These are phyloP conservation scores for Cyclocybe cylindracea DNA, from an alignment of 768 basidiomycete genomes.

Conservation along the genomic window DNA sequence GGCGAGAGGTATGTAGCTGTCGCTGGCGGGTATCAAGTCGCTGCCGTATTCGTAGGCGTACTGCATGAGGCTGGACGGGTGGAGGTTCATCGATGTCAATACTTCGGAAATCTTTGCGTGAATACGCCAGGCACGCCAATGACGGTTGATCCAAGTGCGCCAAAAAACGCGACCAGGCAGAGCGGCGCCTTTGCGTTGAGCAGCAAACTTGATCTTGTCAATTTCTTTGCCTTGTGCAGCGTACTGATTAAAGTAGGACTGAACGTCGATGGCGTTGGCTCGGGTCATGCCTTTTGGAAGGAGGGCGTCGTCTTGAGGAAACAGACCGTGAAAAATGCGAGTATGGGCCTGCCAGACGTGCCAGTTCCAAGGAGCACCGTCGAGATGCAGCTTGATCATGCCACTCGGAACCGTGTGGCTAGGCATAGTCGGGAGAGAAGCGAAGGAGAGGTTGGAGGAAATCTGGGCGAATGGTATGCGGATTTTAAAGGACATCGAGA, in stretches of 20 bases:
- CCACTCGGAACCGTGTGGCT: conserved; percentile 5
- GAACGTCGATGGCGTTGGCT: conserved; percentile 5
- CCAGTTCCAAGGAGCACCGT: conserved; percentile 12
- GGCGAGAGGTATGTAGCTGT: not conserved
- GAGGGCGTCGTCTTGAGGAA: conserved; percentile 10
- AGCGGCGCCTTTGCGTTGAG: not conserved
- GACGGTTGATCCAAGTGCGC: conserved; percentile 4
- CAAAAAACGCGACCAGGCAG: conserved; percentile 15
- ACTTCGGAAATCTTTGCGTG: conserved; percentile 8
- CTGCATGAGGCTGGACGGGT: conserved; percentile 5
- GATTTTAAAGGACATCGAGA: too few species aligned
- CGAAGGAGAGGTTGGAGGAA: too few species aligned
- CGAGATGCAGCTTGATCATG: not conserved
- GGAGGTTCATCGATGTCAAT: conserved; percentile 1
- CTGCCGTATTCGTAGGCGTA: too few species aligned
- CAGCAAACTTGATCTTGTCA: conserved; percentile 10
- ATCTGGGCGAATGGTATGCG: too few species aligned
- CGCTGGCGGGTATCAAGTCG: not conserved
- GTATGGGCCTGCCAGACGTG: conserved; percentile 14
- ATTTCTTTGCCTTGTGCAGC: not conserved
- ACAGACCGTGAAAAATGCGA: conserved; percentile 12
- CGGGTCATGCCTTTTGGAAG: conserved; percentile 14
- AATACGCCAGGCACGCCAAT: conserved; percentile 6
- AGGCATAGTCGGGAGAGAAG: too few species aligned
- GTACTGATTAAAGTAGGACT: conserved; percentile 15